Conservation (phyloP, 352 stramenopile genomes). For the Lagenidium sp. region DNA sequence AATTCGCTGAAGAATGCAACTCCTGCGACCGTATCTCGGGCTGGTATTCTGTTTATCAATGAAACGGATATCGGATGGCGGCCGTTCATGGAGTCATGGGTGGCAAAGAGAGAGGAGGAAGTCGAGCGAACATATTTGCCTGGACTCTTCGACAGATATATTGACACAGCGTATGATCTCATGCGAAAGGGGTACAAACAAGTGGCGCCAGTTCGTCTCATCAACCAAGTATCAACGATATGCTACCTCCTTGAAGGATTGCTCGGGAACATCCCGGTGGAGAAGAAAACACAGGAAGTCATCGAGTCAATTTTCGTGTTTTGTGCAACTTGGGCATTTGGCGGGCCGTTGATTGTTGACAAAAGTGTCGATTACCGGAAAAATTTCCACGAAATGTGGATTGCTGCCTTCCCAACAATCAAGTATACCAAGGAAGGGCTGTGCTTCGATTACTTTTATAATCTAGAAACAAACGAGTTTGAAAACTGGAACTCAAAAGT, state of each 20-base stretch:
- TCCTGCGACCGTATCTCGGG: slow-evolving; percentile 75
- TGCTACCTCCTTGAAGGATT: slow-evolving; percentile 95
- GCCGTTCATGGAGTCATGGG: slow-evolving; percentile 96
- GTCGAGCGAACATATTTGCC: slow-evolving; percentile 90
- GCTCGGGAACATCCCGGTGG: slow-evolving; percentile 63
- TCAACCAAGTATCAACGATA: slow-evolving; percentile 95
- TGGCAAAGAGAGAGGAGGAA: slow-evolving; percentile 86
- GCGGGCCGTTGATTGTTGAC: slow-evolving; percentile 92
- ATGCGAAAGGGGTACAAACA: slow-evolving; percentile 95
- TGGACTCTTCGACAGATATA: slow-evolving; percentile 95
- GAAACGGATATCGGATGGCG: slow-evolving; percentile 91
- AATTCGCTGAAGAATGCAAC: slow-evolving; percentile 87
- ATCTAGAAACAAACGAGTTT: slow-evolving; percentile 88
- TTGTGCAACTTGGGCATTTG: slow-evolving; percentile 95
- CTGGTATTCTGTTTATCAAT: slow-evolving; percentile 87
- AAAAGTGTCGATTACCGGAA: slow-evolving; percentile 87
- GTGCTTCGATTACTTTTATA: slow-evolving; percentile 98
- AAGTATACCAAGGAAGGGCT: slow-evolving; percentile 94
- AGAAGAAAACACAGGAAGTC: slow-evolving; percentile 90
- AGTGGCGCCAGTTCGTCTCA: slow-evolving; percentile 89
- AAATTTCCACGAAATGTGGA: slow-evolving; percentile 85
- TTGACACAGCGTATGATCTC: slow-evolving; percentile 91
- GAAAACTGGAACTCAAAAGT: slow-evolving; percentile 92
- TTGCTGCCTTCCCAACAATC: slow-evolving; percentile 63
- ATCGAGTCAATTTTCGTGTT: slow-evolving; percentile 97